phyloP scores from a whole-genome alignment of 768 basidiomycete species.

The Termitomyces sp. region DNA sequence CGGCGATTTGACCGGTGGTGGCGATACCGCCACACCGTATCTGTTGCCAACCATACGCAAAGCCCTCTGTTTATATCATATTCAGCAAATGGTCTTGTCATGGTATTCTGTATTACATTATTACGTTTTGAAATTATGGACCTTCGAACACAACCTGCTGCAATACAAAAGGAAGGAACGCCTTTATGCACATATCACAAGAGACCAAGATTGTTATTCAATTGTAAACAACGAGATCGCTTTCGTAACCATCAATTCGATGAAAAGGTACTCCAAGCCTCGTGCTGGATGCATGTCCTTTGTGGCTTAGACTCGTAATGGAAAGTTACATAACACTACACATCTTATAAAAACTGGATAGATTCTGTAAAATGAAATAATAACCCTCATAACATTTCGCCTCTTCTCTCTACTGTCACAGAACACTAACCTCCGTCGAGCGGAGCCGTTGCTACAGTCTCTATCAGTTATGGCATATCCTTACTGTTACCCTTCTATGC shows the following conservation, averaged over 20 bases:
- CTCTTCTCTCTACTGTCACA: background rate
- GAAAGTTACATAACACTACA: background rate
- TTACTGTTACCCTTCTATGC: background rate
- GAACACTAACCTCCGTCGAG: background rate
- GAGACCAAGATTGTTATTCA: background rate
- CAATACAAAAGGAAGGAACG: background rate
- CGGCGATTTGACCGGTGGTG: background rate
- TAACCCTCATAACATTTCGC: background rate
- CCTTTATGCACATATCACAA: background rate
- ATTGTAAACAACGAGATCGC: background rate
- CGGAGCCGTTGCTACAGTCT: background rate
- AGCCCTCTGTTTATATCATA: background rate
- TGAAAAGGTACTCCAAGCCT: background rate
- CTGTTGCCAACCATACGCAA: background rate
- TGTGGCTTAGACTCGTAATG: background rate
- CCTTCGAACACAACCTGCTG: background rate
- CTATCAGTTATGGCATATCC: background rate
- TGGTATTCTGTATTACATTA: background rate
- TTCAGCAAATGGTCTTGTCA: background rate
- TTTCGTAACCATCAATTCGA: background rate
- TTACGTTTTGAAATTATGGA: background rate
- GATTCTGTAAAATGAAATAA: background rate
- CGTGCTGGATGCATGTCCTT: background rate
- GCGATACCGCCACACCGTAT: background rate
- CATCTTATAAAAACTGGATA: background rate